These are phyloP conservation scores for Ceratobasidium sp. DNA, from an alignment of 1,284 basidiomycete genomes.

Conservation along the genomic window DNA sequence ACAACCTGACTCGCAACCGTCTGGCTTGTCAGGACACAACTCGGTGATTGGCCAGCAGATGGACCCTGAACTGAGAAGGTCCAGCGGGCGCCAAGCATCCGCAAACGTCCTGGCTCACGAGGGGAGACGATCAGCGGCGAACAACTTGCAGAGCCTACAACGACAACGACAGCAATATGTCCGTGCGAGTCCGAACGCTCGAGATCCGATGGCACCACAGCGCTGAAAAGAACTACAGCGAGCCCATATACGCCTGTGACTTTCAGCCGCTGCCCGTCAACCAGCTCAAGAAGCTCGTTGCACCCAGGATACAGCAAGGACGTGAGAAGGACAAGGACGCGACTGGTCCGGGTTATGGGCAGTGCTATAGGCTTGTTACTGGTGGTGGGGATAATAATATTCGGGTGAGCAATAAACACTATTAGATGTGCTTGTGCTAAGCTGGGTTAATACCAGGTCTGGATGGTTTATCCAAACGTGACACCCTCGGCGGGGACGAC, in stretches of 20 bases:
- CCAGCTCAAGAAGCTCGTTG: slow-evolving; percentile 62
- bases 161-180: slow-evolving; percentile 16
- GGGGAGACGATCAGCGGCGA: slow-evolving; percentile 27
- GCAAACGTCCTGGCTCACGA: slow-evolving; percentile 21
- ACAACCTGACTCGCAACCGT: neutral
- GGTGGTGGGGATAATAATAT: slow-evolving; percentile 98
- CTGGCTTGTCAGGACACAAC: neutral
- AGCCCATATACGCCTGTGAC: slow-evolving; percentile 94
- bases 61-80: slow-evolving; percentile 32
- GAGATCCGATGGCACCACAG: slow-evolving; percentile 94
- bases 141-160: neutral
- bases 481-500: slow-evolving; percentile 63
- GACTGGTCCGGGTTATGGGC: slow-evolving; percentile 55
- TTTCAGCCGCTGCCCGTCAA: slow-evolving; percentile 79
- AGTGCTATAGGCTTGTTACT: slow-evolving; percentile 87
- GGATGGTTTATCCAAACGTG: slow-evolving; percentile 95
- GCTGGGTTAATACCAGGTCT: slow-evolving; percentile 70
- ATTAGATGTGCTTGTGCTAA: neutral
- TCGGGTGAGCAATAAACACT: slow-evolving; percentile 72
- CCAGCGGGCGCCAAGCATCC: slow-evolving; percentile 26
- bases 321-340: slow-evolving; percentile 71
- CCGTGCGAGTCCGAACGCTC: slow-evolving; percentile 84
- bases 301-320: slow-evolving; percentile 65
- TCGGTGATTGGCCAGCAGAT: slow-evolving; percentile 15
- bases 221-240: slow-evolving; percentile 62